Evolutionary conservation across 2,329 filamentous ascomycete species (phyloP).

Genomic region (Pseudopyricularia cyperi): DNA sequence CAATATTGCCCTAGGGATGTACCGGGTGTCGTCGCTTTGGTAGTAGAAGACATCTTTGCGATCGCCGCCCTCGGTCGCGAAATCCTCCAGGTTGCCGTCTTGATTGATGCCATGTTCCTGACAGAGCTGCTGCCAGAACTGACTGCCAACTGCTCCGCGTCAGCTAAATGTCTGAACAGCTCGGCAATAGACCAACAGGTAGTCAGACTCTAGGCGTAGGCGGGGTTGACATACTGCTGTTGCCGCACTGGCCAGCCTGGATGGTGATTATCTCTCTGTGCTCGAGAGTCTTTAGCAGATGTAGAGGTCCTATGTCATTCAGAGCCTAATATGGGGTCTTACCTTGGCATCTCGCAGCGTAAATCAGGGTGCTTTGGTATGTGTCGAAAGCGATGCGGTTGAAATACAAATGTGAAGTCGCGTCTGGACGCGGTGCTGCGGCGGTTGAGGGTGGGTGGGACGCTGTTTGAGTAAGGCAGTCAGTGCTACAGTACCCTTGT

Average conservation of each 20-base stretch:
- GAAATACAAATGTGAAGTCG: too few relatives aligned
- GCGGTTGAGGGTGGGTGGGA: constrained; percentile 5
- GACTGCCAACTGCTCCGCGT: constrained; percentile 60
- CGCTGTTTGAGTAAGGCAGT: too few relatives aligned
- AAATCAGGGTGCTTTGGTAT: too few relatives aligned
- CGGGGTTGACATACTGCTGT: constrained; percentile 66
- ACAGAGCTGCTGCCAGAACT: constrained; percentile 98
- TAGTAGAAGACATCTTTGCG: constrained; percentile 99
- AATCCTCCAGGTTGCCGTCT: constrained; percentile 93
- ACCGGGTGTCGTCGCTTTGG: constrained; percentile 96
- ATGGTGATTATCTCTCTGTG: constrained; percentile 95
- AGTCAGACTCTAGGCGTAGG: constrained; percentile 4
- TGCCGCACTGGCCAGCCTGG: constrained; percentile 97
- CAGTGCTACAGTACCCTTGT: too few relatives aligned
- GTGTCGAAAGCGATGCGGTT: too few relatives aligned
- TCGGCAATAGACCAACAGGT: not conserved
- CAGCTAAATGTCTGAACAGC: not conserved
- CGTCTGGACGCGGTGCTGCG: not conserved
- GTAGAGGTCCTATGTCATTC: not conserved
- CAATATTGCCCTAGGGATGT: constrained; percentile 90
- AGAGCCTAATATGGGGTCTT: not conserved
- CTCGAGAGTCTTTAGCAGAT: constrained; percentile 5
- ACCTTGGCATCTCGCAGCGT: constrained; percentile 19
- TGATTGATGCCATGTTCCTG: constrained; percentile 96
- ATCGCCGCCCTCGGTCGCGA: constrained; percentile 93